Evolutionary conservation across 768 basidiomycete genomes (phyloP), one percentile per base, ranked within the genome.

Genomic region (Amyloporia xantha): DNA sequence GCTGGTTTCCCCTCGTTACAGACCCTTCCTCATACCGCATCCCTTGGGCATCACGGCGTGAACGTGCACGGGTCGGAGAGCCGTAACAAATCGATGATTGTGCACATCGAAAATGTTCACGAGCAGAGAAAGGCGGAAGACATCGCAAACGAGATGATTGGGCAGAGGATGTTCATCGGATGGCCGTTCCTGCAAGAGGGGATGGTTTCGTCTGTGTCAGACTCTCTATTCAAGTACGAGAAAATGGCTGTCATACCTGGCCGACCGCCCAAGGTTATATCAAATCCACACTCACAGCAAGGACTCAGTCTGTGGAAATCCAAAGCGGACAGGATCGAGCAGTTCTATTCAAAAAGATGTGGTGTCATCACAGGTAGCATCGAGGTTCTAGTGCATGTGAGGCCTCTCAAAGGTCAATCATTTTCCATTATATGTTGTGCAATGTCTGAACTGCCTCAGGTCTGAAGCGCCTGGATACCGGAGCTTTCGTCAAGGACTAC

Each of bases 161-260:
- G 88, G 13, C 70, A 84, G 61, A 77, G 86, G 36, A 80, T 78
- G 0, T 97, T 87, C 62, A 71, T 84, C 48, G 82, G 84, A 21
- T 99, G 95, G 94, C 96, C 96, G 0, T 98, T 94, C 75, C 68
- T 99, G 36, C 87, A 88, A 57, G 96, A 99, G 68, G 95, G 91
- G 2, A 68, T 81, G 56, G 91, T 97, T 1, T 81, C 84, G 2
- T 86, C 84, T 15, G 75, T 97, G 5, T 94, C 91, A 15, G 95
- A 98, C 63, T 75, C 82, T 28, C 62, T 86, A 52, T 90, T 92
- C 79, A 85, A 79, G 63, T 94, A 94, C 61, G 91, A 94, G 68
- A 80, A 81, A 67, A 63, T 81, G 57, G 59, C 63, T 4, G 63
- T 87, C 15, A 65, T 80, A 21, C 75, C 75, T 1, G 75, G 74